Conservation (phyloP, 2,329 filamentous ascomycete genomes). For the Cercospora citrullina region DNA sequence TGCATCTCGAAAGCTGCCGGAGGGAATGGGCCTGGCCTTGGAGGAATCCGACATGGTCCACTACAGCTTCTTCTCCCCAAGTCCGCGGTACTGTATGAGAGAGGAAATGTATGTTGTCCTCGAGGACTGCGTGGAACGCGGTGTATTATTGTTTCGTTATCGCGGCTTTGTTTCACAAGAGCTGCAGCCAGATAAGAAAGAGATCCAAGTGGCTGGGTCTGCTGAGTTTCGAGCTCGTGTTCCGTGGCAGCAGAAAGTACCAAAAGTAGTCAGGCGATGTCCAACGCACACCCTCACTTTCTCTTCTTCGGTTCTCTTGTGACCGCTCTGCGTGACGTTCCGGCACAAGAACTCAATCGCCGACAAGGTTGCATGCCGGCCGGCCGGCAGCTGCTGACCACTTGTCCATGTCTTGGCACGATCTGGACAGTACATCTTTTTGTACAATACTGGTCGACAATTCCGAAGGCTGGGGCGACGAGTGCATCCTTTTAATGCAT, state of each 20-base stretch:
- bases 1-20: constrained; percentile 23
- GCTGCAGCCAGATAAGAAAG: constrained; percentile 11
- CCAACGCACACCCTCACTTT: constrained; percentile 6
- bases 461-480: not conserved
- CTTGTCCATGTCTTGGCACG: not conserved
- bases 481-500: not conserved
- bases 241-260: not conserved
- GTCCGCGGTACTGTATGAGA: not conserved
- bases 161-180: constrained; percentile 9
- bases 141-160: constrained; percentile 4
- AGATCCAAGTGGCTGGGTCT: constrained; percentile 1
- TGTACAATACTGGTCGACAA: not conserved
- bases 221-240: not conserved
- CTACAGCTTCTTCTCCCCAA: not conserved
- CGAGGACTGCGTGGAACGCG: not conserved
- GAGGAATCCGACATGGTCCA: constrained; percentile 18
- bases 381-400: not conserved
- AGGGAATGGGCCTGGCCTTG: constrained; percentile 27
- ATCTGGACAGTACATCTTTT: not conserved
- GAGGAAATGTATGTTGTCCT: not conserved
- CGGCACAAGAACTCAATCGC: constrained; percentile 8
- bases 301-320: constrained; percentile 1
- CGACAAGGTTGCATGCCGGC: constrained; percentile 2
- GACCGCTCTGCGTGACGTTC: constrained; percentile 5
- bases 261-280: constrained; percentile 9